These are phyloP conservation scores for Hansenula lynferdii DNA, from an alignment of 1,139 yeast genomes.

Conservation along the genomic window DNA sequence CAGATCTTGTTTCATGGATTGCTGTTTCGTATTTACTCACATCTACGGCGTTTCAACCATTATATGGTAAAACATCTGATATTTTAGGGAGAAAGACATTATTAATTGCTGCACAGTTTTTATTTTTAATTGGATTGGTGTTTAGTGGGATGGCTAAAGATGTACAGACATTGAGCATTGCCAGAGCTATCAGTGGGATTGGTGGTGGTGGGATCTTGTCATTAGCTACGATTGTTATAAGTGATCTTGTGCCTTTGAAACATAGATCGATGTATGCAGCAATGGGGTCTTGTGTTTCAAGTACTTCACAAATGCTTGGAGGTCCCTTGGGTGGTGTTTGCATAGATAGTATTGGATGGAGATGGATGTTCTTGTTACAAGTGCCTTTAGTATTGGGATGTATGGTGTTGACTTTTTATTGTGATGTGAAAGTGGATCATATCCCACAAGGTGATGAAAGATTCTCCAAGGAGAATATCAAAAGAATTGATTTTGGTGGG, in stretches of 20 bases:
- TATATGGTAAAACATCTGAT: constrained; percentile 50
- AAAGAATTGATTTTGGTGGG: constrained; percentile 73
- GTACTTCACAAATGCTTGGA: constrained; percentile 66
- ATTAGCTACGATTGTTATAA: constrained; percentile 40
- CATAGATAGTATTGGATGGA: constrained; percentile 77
- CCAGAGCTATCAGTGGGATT: constrained; percentile 46
- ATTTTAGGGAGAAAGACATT: constrained; percentile 45
- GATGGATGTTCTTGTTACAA: constrained; percentile 54
- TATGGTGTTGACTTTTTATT: constrained; percentile 30
- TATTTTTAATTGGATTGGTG: constrained; percentile 40
- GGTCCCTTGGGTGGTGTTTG: constrained; percentile 75
- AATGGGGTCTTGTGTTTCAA: constrained; percentile 57
- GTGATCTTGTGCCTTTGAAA: constrained; percentile 43
- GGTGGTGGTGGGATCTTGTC: constrained; percentile 49
- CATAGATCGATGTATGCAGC: constrained; percentile 48
- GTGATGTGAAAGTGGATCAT: constrained; percentile 22
- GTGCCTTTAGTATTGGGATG: constrained; percentile 54
- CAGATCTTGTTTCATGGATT: constrained; percentile 57
- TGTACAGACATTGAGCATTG: constrained; percentile 37
- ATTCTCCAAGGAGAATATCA: constrained; percentile 38
- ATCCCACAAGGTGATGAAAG: constrained; percentile 30
- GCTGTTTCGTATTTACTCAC: constrained; percentile 61
- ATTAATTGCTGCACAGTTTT: constrained; percentile 36
- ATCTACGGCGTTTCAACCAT: constrained; percentile 68
- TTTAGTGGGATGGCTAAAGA: constrained; percentile 37